Conservation (phyloP, 768 basidiomycete species). For the Macrolepiota albuminosa region DNA sequence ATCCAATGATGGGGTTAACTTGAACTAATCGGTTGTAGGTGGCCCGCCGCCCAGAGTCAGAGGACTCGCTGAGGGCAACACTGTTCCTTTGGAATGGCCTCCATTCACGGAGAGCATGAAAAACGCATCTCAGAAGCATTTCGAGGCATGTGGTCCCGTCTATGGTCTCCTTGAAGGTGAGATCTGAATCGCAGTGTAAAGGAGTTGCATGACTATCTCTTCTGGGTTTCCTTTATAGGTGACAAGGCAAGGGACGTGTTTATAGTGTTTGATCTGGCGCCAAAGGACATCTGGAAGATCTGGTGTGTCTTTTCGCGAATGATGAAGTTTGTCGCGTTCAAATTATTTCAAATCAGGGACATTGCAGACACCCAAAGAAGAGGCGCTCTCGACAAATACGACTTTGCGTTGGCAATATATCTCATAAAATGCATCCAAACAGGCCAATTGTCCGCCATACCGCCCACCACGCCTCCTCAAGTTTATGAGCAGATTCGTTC, state of each 20-base stretch:
- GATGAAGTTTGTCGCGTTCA: background rate
- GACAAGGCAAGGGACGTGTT: constrained; percentile 61
- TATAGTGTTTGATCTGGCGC: constrained; percentile 53
- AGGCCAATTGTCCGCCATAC: constrained; percentile 28
- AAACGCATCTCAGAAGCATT: constrained; percentile 50
- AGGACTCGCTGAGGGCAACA: constrained; percentile 18
- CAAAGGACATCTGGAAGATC: constrained; percentile 55
- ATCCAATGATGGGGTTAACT: background rate
- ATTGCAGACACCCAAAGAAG: constrained; percentile 56
- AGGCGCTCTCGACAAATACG: constrained; percentile 57
- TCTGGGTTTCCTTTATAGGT: constrained; percentile 26
- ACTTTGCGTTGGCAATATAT: constrained; percentile 71
- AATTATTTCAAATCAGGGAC: constrained; percentile 33
- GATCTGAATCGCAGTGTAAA: constrained; percentile 2
- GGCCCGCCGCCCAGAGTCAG: constrained; percentile 43
- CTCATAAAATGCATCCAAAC: constrained; percentile 43
- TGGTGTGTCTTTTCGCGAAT: constrained; percentile 36
- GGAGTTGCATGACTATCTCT: background rate
- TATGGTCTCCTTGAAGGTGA: constrained; percentile 53
- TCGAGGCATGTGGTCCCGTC: constrained; percentile 43
- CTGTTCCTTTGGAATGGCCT: constrained; percentile 25
- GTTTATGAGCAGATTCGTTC: constrained; percentile 25
- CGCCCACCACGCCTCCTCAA: constrained; percentile 25
- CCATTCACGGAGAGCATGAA: constrained; percentile 47
- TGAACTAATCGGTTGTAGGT: constrained; percentile 28